Evolutionary conservation across 805 yeast genomes (phyloP).

Genomic region (Cyberlindnera maritima): DNA sequence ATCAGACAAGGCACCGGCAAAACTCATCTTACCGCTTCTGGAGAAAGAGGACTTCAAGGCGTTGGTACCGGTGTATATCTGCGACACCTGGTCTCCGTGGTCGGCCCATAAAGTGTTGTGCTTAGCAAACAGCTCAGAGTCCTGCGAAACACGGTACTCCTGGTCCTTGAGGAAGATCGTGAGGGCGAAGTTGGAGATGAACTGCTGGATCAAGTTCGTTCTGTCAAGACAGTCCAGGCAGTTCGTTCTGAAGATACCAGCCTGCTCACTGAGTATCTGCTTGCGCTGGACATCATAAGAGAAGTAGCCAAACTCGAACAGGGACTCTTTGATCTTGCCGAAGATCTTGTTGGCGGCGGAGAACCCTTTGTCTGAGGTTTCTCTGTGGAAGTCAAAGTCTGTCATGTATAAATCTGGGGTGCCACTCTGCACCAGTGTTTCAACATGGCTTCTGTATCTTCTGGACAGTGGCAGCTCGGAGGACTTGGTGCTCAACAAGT

Average conservation of each 20-base stretch:
- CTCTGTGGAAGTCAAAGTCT: constrained; percentile 91
- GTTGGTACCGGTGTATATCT: constrained; percentile 95
- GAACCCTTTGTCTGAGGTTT: constrained; percentile 88
- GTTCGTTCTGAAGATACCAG: constrained; percentile 89
- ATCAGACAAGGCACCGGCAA: constrained; percentile 96
- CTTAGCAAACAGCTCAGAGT: constrained; percentile 52
- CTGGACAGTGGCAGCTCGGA: constrained; percentile 72
- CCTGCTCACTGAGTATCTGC: constrained; percentile 66
- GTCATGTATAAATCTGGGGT: constrained; percentile 54
- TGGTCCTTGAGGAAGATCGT: constrained; percentile 48
- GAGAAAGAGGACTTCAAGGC: constrained; percentile 94
- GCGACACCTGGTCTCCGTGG: constrained; percentile 95
- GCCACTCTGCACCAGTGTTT: constrained; percentile 29
- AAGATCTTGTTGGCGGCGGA: constrained; percentile 68
- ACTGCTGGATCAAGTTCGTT: constrained; percentile 86
- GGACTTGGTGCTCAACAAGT: constrained; percentile 75
- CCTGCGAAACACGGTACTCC: constrained; percentile 34
- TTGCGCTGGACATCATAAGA: constrained; percentile 58
- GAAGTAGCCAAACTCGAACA: constrained; percentile 81
- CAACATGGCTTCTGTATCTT: constrained; percentile 61
- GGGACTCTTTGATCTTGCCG: constrained; percentile 59
- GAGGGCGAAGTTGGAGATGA: constrained; percentile 70
- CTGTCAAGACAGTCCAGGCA: constrained; percentile 95
- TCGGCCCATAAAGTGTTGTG: constrained; percentile 86
- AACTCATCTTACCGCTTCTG: constrained; percentile 91